Conservation (phyloP, 208 protist genomes). For the Phytomonas sp. region DNA sequence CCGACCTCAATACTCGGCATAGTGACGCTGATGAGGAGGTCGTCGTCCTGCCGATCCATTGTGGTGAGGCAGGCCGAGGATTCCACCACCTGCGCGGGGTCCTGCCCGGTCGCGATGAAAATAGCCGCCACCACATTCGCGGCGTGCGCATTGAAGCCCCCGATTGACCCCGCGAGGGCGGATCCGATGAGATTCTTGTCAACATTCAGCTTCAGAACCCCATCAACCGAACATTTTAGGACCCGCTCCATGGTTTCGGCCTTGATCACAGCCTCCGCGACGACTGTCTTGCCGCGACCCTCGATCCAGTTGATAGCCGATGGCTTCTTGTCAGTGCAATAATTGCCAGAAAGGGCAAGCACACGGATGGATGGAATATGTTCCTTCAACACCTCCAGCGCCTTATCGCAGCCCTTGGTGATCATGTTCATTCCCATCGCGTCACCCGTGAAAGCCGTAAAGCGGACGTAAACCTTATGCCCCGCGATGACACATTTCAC, state of each 20-base stretch:
- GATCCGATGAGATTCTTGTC: constrained; percentile 96
- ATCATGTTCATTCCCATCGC: constrained; percentile 99
- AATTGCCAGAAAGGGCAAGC: constrained; percentile 94
- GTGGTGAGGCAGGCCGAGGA: constrained; percentile 95
- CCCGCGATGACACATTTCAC: constrained; percentile 87
- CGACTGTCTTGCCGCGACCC: constrained; percentile 94
- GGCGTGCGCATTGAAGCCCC: constrained; percentile 97
- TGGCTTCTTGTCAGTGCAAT: constrained; percentile 98
- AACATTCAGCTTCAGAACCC: constrained; percentile 89
- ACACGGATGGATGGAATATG: constrained; percentile 90
- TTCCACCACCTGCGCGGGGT: constrained; percentile 97
- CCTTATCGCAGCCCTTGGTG: constrained; percentile 95
- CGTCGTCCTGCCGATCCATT: constrained; percentile 86
- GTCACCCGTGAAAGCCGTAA: constrained; percentile 93
- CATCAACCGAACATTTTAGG: constrained; percentile 92
- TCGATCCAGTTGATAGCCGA: constrained; percentile 97
- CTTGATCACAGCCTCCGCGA: constrained; percentile 91
- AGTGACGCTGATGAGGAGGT: constrained; percentile 93
- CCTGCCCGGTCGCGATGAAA: constrained; percentile 97
- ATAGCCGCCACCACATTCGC: constrained; percentile 97
- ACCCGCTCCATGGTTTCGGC: constrained; percentile 84
- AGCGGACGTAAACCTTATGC: constrained; percentile 90
- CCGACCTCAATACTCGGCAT: constrained; percentile 99
- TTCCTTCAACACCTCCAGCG: constrained; percentile 74
- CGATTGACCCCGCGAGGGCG: constrained; percentile 95